Conservation (phyloP, 1,284 basidiomycete species). For the Heterobasidion irregulare region DNA sequence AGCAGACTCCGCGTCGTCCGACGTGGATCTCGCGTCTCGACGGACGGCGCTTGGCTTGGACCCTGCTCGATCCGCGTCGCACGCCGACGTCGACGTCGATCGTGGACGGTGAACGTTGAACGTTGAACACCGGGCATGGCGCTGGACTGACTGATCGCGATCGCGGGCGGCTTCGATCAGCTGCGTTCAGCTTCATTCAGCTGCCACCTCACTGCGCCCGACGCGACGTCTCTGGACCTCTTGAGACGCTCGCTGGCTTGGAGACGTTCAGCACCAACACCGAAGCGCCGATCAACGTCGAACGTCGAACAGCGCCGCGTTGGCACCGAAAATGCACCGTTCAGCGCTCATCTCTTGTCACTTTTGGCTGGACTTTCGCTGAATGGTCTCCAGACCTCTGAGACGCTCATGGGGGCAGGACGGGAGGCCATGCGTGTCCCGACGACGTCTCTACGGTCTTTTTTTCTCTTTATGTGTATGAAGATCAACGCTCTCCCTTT, state of each 20-base stretch:
- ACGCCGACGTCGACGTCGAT: too few relatives aligned
- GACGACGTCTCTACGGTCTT: conserved; percentile 73
- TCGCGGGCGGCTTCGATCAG: too few relatives aligned
- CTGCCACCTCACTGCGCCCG: too few relatives aligned
- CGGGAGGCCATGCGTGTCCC: conserved; percentile 99
- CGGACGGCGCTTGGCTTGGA: too few relatives aligned
- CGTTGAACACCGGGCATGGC: too few relatives aligned
- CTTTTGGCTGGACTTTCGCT: conserved; percentile 1
- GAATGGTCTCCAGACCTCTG: not conserved
- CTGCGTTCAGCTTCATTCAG: too few relatives aligned
- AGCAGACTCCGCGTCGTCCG: too few relatives aligned
- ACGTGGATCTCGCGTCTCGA: too few relatives aligned
- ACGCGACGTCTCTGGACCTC: too few relatives aligned
- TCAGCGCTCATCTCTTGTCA: conserved; percentile 11
- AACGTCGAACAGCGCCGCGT: conserved; percentile 81
- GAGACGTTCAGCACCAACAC: conserved; percentile 76
- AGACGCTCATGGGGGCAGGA: conserved; percentile 91
- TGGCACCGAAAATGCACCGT: conserved; percentile 85
- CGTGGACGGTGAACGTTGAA: too few relatives aligned
- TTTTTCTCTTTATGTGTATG: conserved; percentile 17
- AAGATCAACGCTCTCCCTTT: conserved; percentile 96
- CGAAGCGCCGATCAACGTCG: conserved; percentile 61
- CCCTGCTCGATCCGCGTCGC: too few relatives aligned
- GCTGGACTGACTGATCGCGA: too few relatives aligned
- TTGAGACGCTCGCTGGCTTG: conserved; percentile 81